Evolutionary conservation across 2,329 filamentous ascomycete genomes (phyloP).

Genomic region (Lachnum nothofagi): DNA sequence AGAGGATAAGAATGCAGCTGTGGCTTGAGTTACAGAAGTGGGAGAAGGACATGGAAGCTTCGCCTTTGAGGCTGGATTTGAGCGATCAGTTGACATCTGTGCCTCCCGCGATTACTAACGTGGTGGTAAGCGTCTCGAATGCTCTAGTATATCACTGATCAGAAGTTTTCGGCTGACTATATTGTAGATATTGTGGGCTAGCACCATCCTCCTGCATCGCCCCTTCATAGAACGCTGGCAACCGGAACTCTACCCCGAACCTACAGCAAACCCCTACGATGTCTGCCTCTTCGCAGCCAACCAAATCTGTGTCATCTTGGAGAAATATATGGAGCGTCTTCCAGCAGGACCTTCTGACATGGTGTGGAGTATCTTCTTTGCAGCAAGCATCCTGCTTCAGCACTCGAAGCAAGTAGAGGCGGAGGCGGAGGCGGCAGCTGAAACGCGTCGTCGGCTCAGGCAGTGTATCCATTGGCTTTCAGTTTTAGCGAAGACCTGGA

Average conservation of each 20-base stretch:
- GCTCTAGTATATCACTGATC: not conserved
- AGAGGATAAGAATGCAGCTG: slow-evolving; percentile 23
- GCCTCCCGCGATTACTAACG: slow-evolving; percentile 28
- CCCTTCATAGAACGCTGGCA: slow-evolving; percentile 29
- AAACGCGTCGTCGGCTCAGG: slow-evolving; percentile 22
- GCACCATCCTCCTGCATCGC: slow-evolving; percentile 28
- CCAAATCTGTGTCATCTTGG: slow-evolving; percentile 27
- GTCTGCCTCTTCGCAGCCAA: slow-evolving; percentile 28
- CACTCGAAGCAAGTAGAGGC: slow-evolving; percentile 20
- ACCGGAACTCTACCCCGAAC: slow-evolving; percentile 12
- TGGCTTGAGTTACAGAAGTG: slow-evolving; percentile 24
- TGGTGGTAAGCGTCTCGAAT: slow-evolving; percentile 22
- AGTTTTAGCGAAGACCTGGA: slow-evolving; percentile 29
- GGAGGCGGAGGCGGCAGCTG: slow-evolving; percentile 8
- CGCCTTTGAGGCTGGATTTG: slow-evolving; percentile 27
- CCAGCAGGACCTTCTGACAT: slow-evolving; percentile 30
- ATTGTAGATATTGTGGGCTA: slow-evolving; percentile 25
- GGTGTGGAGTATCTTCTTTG: slow-evolving; percentile 30
- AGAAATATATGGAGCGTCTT: slow-evolving; percentile 28
- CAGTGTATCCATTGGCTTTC: slow-evolving; percentile 32
- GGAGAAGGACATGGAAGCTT: slow-evolving; percentile 25
- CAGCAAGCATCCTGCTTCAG: slow-evolving; percentile 28
- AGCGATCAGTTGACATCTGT: slow-evolving; percentile 24
- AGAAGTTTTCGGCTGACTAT: no score
- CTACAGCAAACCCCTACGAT: slow-evolving; percentile 16